Conservation (phyloP, 1,139 yeast species). For the Suhomyces maxii region DNA sequence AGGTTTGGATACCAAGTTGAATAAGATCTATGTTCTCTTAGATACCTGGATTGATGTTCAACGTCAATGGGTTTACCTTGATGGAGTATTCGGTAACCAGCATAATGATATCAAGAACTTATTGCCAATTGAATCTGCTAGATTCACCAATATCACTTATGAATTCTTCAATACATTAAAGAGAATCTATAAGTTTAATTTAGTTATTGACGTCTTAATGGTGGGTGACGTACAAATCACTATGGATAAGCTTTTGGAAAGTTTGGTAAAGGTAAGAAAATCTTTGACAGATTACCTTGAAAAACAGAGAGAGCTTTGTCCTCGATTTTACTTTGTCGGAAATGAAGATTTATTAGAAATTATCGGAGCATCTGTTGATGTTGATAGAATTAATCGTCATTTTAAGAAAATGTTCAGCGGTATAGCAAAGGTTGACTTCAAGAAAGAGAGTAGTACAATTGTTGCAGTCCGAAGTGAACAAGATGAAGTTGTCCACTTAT, state of each 20-base stretch:
- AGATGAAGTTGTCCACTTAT: slow-evolving; percentile 56
- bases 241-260: slow-evolving; percentile 55
- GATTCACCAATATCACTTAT: slow-evolving; percentile 64
- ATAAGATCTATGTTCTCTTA: slow-evolving; percentile 50
- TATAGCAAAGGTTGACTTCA: slow-evolving; percentile 46
- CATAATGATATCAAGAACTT: slow-evolving; percentile 55
- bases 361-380: slow-evolving; percentile 71
- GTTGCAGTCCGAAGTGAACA: slow-evolving; percentile 58
- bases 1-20: slow-evolving; percentile 58
- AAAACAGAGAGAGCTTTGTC: slow-evolving; percentile 71
- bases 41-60: slow-evolving; percentile 85
- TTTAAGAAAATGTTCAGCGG: slow-evolving; percentile 75
- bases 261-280: slow-evolving; percentile 57
- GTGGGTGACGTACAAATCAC: slow-evolving; percentile 51
- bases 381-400: slow-evolving; percentile 55
- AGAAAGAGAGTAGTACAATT: slow-evolving; percentile 38
- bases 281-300: slow-evolving; percentile 81
- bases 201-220: slow-evolving; percentile 58
- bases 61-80: slow-evolving; percentile 84
- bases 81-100: slow-evolving; percentile 69
- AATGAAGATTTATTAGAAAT: slow-evolving; percentile 87
- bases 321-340: slow-evolving; percentile 85
- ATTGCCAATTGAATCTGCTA: slow-evolving; percentile 67
- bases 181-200: slow-evolving; percentile 49
- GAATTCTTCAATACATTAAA: slow-evolving; percentile 59